Evolutionary conservation across 305 asterid species (phyloP).

Genomic region (Solanum hybrid): DNA sequence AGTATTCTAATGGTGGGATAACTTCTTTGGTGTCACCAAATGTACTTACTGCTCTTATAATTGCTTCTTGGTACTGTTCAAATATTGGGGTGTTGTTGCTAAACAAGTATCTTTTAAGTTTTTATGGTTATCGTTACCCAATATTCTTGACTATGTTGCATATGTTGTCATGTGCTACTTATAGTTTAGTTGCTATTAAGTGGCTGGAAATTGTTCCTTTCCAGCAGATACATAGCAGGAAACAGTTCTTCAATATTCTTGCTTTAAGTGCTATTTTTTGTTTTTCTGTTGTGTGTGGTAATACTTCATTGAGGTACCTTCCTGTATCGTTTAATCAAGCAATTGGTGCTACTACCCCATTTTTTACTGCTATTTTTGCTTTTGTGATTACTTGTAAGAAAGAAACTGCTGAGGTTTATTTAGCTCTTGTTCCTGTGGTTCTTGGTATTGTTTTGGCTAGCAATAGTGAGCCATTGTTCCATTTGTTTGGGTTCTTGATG

Average conservation of each 20-base stretch:
- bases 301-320: conserved; percentile 72
- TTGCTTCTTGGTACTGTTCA: conserved; percentile 76
- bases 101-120: conserved; percentile 81
- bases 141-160: conserved; percentile 86
- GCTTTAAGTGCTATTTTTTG: conserved; percentile 60
- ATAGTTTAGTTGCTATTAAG: conserved; percentile 53
- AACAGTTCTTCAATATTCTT: conserved; percentile 71
- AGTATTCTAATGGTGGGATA: conserved; percentile 5
- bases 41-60: conserved; percentile 50
- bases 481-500: conserved; percentile 72
- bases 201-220: conserved; percentile 81
- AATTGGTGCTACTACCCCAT: conserved; percentile 90
- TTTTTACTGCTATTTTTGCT: conserved; percentile 84
- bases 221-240: conserved; percentile 68
- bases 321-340: conserved; percentile 91
- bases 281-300: conserved; percentile 89
- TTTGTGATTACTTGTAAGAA: conserved; percentile 65
- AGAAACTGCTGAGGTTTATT: conserved; percentile 75
- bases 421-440: conserved; percentile 80
- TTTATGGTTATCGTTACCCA: conserved; percentile 71
- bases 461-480: conserved; percentile 80
- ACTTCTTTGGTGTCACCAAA: conserved; percentile 33
- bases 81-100: conserved; percentile 83
- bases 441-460: conserved; percentile 88
- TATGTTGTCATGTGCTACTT: conserved; percentile 70